phyloP scores from a whole-genome alignment of 192 early-diverging fungal species.

The Linderina pennispora region DNA sequence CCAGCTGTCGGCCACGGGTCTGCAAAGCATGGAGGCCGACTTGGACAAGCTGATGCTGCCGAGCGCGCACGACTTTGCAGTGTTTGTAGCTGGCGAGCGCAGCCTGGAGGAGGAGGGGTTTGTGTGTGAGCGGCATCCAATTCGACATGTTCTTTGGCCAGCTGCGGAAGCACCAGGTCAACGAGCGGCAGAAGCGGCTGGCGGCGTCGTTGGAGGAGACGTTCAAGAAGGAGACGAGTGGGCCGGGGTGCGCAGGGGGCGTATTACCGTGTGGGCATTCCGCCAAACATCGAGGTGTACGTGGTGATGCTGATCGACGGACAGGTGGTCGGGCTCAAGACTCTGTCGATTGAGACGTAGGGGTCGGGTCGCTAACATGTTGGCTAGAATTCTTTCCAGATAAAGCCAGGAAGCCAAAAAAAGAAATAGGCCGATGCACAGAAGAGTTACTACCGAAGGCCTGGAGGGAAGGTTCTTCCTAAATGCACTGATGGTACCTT shows the following conservation, averaged over 20 bases:
- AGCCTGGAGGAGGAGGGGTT: slow-evolving; percentile 22
- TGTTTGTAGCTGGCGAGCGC: slow-evolving; percentile 22
- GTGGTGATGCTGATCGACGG: slow-evolving; percentile 46
- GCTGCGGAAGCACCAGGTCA: slow-evolving; percentile 30
- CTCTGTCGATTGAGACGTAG: slow-evolving; percentile 37
- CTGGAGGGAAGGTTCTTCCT: too few species aligned
- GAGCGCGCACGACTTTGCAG: slow-evolving; percentile 28
- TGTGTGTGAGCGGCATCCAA: slow-evolving; percentile 23
- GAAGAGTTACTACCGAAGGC: too few species aligned
- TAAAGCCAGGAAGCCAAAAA: too few species aligned
- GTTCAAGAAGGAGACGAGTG: slow-evolving; percentile 8
- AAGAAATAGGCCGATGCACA: too few species aligned
- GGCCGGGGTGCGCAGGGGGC: slow-evolving; percentile 20
- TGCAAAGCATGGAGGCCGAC: slow-evolving; percentile 20
- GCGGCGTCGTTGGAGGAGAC: slow-evolving; percentile 17
- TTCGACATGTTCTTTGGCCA: slow-evolving; percentile 15
- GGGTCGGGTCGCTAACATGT: not conserved
- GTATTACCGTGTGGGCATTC: slow-evolving; percentile 34
- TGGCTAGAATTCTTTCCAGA: too few species aligned
- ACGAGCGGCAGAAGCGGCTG: slow-evolving; percentile 26
- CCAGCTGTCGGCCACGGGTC: slow-evolving; percentile 24
- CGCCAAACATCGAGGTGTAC: slow-evolving; percentile 40
- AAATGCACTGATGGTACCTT: too few species aligned
- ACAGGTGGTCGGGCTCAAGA: slow-evolving; percentile 39
- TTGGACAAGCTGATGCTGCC: slow-evolving; percentile 32